Conservation (phyloP, 257 asterid species). For the Solanum clarkiae region DNA sequence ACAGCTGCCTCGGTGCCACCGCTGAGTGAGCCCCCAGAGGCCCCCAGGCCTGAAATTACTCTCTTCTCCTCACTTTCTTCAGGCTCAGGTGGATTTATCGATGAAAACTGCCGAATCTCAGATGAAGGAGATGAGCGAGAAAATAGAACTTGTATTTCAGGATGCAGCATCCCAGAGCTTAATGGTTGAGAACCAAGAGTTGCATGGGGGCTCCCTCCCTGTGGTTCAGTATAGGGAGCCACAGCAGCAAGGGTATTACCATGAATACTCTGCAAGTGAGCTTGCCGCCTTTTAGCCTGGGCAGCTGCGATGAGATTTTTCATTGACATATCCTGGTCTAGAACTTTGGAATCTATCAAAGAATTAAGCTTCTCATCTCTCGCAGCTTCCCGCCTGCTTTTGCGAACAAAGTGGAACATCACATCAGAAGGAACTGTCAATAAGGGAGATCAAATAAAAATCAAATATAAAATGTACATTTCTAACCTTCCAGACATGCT, state of each 20-base stretch:
- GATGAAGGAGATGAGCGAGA: conserved; percentile 37
- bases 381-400: conserved; percentile 44
- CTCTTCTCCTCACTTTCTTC: conserved; percentile 62
- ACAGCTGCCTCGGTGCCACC: conserved; percentile 97
- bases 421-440: conserved; percentile 6
- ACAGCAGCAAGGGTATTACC: conserved; percentile 28
- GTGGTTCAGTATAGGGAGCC: conserved; percentile 32
- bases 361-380: conserved; percentile 31
- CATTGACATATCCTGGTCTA: conserved; percentile 59
- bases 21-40: conserved; percentile 69
- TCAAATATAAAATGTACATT: conserved; percentile 33
- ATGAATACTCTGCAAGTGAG: conserved; percentile 37
- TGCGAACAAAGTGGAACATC: conserved; percentile 17
- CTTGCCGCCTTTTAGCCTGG: conserved; percentile 74
- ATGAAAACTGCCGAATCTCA: conserved; percentile 38
- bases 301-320: conserved; percentile 90
- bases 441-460: not conserved
- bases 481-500: conserved; percentile 25
- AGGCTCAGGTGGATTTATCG: conserved; percentile 40
- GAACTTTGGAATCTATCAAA: conserved; percentile 25
- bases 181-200: conserved; percentile 28
- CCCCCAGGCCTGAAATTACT: conserved; percentile 48
- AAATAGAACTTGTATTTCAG: conserved; percentile 32
- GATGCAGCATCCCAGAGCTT: conserved; percentile 36
- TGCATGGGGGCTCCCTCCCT: conserved; percentile 38